Conservation (phyloP, 2,329 filamentous ascomycete species). For the Fusarium illudens region DNA sequence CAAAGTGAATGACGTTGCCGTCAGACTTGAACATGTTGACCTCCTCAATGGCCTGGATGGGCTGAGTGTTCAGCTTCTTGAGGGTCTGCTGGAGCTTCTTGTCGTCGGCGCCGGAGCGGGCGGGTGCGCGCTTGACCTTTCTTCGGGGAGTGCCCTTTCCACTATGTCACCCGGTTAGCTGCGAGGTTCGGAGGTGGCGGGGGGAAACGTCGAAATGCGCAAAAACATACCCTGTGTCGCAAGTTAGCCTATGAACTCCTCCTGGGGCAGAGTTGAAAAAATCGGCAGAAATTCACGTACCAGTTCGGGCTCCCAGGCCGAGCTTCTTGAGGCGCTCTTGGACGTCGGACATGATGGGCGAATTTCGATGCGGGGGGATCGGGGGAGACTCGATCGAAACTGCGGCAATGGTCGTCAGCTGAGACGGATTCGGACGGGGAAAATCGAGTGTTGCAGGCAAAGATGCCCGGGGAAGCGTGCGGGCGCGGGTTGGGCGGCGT, state of each 20-base stretch:
- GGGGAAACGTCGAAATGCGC: slow-evolving; percentile 17
- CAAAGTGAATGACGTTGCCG: slow-evolving; percentile 99
- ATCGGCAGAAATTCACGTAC: slow-evolving; percentile 59
- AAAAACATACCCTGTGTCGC: slow-evolving; percentile 50
- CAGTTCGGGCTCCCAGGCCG: slow-evolving; percentile 65
- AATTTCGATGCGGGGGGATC: slow-evolving; percentile 44
- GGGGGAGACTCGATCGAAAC: slow-evolving; percentile 41
- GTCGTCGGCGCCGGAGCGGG: slow-evolving; percentile 92
- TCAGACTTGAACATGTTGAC: slow-evolving; percentile 99
- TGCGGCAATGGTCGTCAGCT: slow-evolving; percentile 43
- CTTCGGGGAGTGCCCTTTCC: slow-evolving; percentile 98
- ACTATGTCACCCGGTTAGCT: slow-evolving; percentile 55
- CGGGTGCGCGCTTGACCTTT: slow-evolving; percentile 98
- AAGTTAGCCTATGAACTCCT: slow-evolving; percentile 25
- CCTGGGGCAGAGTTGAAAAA: background rate
- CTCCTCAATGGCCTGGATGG: slow-evolving; percentile 99
- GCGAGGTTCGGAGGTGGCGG: slow-evolving; percentile 30
- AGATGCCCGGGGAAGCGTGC: slow-evolving; percentile 23
- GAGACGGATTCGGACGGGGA: slow-evolving; percentile 31
- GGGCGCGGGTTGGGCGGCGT: slow-evolving; percentile 39
- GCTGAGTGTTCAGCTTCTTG: slow-evolving; percentile 99
- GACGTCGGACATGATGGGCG: slow-evolving; percentile 61
- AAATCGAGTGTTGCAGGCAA: slow-evolving; percentile 29
- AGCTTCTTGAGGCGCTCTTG: slow-evolving; percentile 70
- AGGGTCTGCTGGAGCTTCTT: slow-evolving; percentile 98